Base-by-base conservation (phyloP, 2,329 filamentous ascomycete genomes). In the Fusarium scirpi region DNA sequence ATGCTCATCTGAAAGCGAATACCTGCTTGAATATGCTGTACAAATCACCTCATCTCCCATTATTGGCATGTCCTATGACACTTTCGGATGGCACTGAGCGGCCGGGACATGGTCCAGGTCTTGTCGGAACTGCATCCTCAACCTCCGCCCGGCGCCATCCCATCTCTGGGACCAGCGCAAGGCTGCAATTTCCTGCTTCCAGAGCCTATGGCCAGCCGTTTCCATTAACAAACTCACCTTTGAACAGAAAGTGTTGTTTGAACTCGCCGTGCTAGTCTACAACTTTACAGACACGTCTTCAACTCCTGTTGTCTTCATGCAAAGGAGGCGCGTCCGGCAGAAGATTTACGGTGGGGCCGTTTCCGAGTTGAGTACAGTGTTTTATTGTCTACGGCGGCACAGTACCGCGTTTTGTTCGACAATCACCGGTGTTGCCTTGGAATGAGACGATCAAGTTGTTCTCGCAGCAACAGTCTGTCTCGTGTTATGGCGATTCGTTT, bases 91-190 rank as follows among this genome's bases (percentile, higher is more conserved):
- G 10, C 13, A 43, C 44, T 49, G 30, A 38, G 53, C 44, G 49
- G 48, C 49, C 48, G 57, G 48, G 64, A 49, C 65, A 71, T 69
- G 69, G 69, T 65, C 61, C 61, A 71, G 69, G 65, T 69, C 47
- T 62, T 30, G 32, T 69, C 53, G 60, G 52, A 53, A 53, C 60
- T 59, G 69, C 54, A 62, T 45, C 64, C 59, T 65, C 45, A 45
- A 71, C 60, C 47, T 57, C 58, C 56, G 25, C 48, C 60, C 57
- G 57, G 54, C 65, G 51, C 40, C 20, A 46, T 45, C 5, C 27
- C n/a, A 48, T 24, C 46, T 18, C 34, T 38, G 18, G 34, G 11
- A 5, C 32, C 34, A 44, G 22, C 22, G 15, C 41, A 24, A 44
- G 20, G 41, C 41, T 44, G 15, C 41, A 44, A 44, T 44, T 44